Base-by-base conservation (phyloP, 1,284 basidiomycete genomes). In the Vanrija sp. region DNA sequence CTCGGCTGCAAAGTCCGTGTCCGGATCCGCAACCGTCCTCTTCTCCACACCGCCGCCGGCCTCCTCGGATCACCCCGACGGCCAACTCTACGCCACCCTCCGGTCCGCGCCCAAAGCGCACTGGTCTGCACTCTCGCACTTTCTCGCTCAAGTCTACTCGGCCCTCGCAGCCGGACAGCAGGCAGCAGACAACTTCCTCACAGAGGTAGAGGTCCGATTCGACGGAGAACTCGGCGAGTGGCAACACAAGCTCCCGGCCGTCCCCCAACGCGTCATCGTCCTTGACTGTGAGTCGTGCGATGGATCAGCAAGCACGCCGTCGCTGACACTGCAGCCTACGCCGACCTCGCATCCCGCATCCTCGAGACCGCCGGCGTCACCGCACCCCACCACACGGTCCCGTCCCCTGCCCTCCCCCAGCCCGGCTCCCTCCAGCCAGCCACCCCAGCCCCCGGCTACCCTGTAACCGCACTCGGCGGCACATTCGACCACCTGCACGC, bases 401-500 rank as follows among this genome's bases (percentile, higher is more conserved):
- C 38, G 19, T 8, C 42, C 25, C 45, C 23, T n/a, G 18, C 27
- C 5, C 47, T 48, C 14, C 38, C 54, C 16, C 25, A 48, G 5
- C 37, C 25, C 15, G 23, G 27, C 49, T 36, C 19, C 16, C 25
- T 47, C 9, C 46, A 38, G 12, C 31, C 37, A n/a, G 36, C n/a
- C n/a, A 15, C 44, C n/a, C 22, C 18, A 1, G 41, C 42, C 23
- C 47, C 60, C 20, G 60, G 56, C 16, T 66, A 62, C 42, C 53
- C 59, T 1, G 73, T 76, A 15, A 65, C 72, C 3, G 79, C 79
- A 67, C 61, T 86, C 9, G 86, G 86, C 23, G 86, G 86, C 10
- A 98, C 95, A 0, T 98, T 98, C 72, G 95, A 99, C 75, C 96
- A 98, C 70, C 82, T 99, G 16, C 95, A 99, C 71, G 85, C 92